Evolutionary conservation across 768 basidiomycete species (phyloP), one percentile per base, ranked within the genome.

Genomic region (Macrolepiota albuminosa): DNA sequence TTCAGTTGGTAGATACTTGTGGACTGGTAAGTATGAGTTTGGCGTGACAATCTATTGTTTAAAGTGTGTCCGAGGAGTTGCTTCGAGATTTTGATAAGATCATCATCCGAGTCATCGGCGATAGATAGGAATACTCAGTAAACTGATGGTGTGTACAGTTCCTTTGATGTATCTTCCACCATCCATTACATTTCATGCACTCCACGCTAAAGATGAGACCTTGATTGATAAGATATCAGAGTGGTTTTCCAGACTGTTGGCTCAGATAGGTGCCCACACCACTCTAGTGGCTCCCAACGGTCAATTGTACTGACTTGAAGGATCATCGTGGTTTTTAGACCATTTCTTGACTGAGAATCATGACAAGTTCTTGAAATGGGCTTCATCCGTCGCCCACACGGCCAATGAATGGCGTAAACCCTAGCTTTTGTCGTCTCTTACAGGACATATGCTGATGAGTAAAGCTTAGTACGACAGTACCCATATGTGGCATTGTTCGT

Each of bases 401-500:
- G 29, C 40, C 37, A 51, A 62, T 55, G 43, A 60, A 52, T 49
- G 24, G 26, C 39, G 64, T 64, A 48, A 62, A 54, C 13, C 7
- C 53, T 24, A 11, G 26, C 34, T 18, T 26, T 51, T 13, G 13
- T 53, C 39, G 29, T 11, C 33, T 8, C 29, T 10, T 31, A 26
- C 6, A 39, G 21, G 29, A 1, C 9, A 46, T 13, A 9, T 8
- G 13, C 57, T 61, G 14, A 61, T 42, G 8, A 11, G 24, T 39
- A 5, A 29, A 21, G 1, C 33, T 8, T 21, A 69, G 68, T 65
- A 10, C 57, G 61, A 56, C 46, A 58, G 6, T 61, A 69, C 33
- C 64, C 66, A 14, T 56, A 63, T n/a, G 50, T 18, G 34, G 45
- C 63, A 5, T 52, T 69, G 2, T 40, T 60, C 40, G 54, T 61